Base-by-base conservation (phyloP, 2,329 filamentous ascomycete genomes). In the Colletotrichum gigasporum region DNA sequence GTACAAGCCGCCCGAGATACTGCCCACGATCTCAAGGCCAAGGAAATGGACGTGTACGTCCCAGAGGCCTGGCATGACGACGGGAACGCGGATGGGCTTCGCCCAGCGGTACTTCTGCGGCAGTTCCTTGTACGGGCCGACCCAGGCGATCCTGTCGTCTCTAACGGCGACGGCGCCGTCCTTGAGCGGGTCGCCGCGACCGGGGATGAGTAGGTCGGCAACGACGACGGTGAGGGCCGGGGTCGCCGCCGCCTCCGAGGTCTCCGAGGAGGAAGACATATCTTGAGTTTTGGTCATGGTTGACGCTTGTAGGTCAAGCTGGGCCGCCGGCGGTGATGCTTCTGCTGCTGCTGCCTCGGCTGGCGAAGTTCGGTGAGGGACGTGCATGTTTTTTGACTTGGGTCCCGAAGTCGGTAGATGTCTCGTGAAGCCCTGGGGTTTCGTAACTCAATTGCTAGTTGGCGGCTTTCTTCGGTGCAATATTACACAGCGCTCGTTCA, bases 51-150 rank as follows among this genome's bases (percentile, higher is more conserved):
- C 76, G 69, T 85, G 83, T 65, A 77, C 81, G 61, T 86, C 84
- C 83, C 83, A 86, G 20, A 87, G 76, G 2, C 84, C 83, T 0
- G 83, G 83, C 73, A 86, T 80, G 8, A 83, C 69, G 9, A 81
- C 77, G 0, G 78, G 76, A 12, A 84, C 79, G 16, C 74, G 71
- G 1, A 71, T 73, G 24, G 70, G 70, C 2, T 60, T 63, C 24
- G 77, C 54, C 5, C 65, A 28, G 12, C 61, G 64, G 61, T 79
- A 81, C 52, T 75, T 70, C 10, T 52, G 45, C 2, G 78, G 79
- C 5, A 78, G 60, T 12, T 69, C 65, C 11, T 65, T 35, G 37
- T 73, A 67, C 6, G 66, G 35, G 6, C 80, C 80, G 28, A 79
- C 79, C 70, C 76, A 81, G 30, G 70, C 72, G 51, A 84, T 83